Percentiles rank a stretch among this genome's conserved stretches.
phyloP scores from a whole-genome alignment of 768 basidiomycete species.

The Hericium erinaceus region DNA sequence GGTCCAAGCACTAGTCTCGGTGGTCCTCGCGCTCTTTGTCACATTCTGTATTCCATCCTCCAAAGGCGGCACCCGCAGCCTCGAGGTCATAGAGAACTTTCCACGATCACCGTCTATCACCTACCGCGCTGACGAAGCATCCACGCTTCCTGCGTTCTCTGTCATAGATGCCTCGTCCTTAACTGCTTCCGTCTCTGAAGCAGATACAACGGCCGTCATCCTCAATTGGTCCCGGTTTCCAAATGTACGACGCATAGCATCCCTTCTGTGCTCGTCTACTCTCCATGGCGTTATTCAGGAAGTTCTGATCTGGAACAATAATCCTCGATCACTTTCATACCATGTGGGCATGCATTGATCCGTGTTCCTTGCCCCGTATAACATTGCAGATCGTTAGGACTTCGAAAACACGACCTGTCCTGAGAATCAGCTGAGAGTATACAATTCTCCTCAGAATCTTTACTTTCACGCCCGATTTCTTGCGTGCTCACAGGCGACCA shows the following conservation, averaged over 20 bases:
- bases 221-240: constrained; percentile 61
- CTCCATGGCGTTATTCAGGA: constrained; percentile 37
- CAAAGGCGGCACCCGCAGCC: background rate
- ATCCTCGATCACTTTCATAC: constrained; percentile 30
- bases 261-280: constrained; percentile 38
- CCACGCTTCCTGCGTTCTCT: background rate
- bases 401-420: constrained; percentile 29
- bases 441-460: constrained; percentile 47
- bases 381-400: constrained; percentile 3
- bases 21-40: too few species aligned
- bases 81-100: background rate
- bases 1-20: too few species aligned
- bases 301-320: constrained; percentile 60
- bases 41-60: too few species aligned
- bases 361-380: background rate
- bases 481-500: constrained; percentile 41
- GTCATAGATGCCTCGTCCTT: background rate
- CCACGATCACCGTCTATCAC: background rate
- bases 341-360: constrained; percentile 28
- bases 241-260: constrained; percentile 49
- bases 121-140: background rate
- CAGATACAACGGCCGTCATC: constrained; percentile 33
- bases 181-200: background rate
- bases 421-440: constrained; percentile 34
- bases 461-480: constrained; percentile 57